Evolutionary conservation across 225 moss, liverwort and hornwort species (phyloP).

Genomic region (Asterella californica): DNA sequence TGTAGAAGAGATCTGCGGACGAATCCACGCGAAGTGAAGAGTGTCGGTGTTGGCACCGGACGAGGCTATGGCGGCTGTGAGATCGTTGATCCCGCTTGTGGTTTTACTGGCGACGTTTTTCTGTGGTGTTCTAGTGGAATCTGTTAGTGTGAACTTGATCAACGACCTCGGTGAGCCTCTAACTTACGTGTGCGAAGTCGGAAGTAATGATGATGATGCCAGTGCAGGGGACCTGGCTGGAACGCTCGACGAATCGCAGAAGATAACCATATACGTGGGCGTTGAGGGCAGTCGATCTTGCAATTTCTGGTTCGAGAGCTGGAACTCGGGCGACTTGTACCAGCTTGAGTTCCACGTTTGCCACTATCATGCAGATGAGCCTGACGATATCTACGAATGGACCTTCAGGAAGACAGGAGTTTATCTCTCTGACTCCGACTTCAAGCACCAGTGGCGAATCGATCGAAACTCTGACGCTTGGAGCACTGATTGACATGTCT

Average conservation of each 20-base stretch:
- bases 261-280: neutral
- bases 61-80: neutral
- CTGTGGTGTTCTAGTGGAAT: neutral
- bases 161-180: neutral
- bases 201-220: neutral
- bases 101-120: neutral
- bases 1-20: no score
- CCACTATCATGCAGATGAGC: conserved; percentile 1
- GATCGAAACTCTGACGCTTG: neutral
- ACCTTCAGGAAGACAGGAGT: neutral
- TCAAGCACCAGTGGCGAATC: conserved; percentile 3
- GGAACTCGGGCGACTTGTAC: neutral
- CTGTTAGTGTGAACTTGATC: conserved; percentile 2
- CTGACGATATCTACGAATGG: conserved; percentile 11
- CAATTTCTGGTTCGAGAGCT: conserved; percentile 10
- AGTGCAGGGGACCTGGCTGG: neutral
- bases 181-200: neutral
- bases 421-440: conserved; percentile 3
- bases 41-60: no score
- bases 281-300: neutral
- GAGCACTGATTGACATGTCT: neutral
- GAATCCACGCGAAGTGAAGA: no score
- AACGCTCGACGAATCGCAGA: neutral
- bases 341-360: conserved; percentile 1
- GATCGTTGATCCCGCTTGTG: neutral